These are phyloP conservation scores for Wickerhamiella siamensis DNA, from an alignment of 805 yeast species.

Conservation along the genomic window DNA sequence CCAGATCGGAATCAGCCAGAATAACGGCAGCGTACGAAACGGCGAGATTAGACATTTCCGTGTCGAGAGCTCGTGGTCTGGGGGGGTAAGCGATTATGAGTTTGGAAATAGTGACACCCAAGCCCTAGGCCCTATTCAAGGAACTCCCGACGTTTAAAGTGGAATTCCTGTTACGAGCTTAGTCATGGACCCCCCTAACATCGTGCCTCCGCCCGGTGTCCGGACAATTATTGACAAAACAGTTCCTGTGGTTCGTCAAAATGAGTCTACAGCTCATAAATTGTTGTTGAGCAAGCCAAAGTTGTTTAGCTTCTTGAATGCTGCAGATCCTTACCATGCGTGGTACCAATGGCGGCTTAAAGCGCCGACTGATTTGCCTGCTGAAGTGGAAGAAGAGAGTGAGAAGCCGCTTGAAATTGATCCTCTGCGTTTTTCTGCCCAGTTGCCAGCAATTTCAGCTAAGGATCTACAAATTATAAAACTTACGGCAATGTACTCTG, in stretches of 20 bases:
- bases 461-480: slow-evolving; percentile 58
- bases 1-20: slow-evolving; percentile 93
- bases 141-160: too few relatives aligned
- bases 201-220: slow-evolving; percentile 40
- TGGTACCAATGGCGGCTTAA: slow-evolving; percentile 36
- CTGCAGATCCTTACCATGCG: slow-evolving; percentile 38
- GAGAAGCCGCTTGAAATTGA: slow-evolving; percentile 19
- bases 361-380: neutral
- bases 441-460: slow-evolving; percentile 33
- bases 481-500: slow-evolving; percentile 54
- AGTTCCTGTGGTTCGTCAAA: neutral
- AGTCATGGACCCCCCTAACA: slow-evolving; percentile 2
- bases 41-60: slow-evolving; percentile 18
- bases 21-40: slow-evolving; percentile 69
- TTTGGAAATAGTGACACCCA: neutral
- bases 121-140: neutral
- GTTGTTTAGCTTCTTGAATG: slow-evolving; percentile 45
- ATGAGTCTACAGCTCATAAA: neutral
- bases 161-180: neutral
- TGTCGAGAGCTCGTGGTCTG: neutral
- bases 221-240: slow-evolving; percentile 51
- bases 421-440: slow-evolving; percentile 19
- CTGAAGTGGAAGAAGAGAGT: neutral
- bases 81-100: neutral
- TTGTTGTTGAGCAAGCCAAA: slow-evolving; percentile 29